These are phyloP conservation scores for Podospora tetraspora DNA, from an alignment of 495 filamentous ascomycete species.

Conservation along the genomic window DNA sequence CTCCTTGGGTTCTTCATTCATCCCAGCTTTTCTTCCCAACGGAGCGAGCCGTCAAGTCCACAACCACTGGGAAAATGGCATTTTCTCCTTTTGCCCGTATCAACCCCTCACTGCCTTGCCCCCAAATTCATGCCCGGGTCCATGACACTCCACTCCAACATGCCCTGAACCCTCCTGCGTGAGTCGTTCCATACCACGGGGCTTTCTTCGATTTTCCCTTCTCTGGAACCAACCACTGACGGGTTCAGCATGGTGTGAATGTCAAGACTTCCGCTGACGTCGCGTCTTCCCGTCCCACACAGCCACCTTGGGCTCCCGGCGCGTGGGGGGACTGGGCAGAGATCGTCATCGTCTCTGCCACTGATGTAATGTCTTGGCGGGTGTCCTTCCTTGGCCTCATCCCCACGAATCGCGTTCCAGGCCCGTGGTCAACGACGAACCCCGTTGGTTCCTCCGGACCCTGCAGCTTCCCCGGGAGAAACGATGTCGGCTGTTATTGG, in stretches of 20 bases:
- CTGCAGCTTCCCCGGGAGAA: conserved; percentile 18
- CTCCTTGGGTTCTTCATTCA: no score
- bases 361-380: background rate
- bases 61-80: background rate
- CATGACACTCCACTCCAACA: background rate
- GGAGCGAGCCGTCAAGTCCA: background rate
- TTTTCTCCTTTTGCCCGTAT: no score
- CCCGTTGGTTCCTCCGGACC: conserved; percentile 4
- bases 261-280: background rate
- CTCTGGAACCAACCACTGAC: background rate
- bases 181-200: background rate
- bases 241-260: background rate
- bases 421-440: background rate
- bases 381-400: background rate
- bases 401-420: background rate
- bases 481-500: conserved; percentile 21
- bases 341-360: background rate
- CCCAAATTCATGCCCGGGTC: background rate
- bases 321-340: background rate
- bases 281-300: background rate
- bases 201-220: background rate
- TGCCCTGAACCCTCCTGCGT: background rate
- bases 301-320: background rate
- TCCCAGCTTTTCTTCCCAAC: background rate
- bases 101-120: background rate